Conservation (phyloP, 2,329 filamentous ascomycete species). For the Dactylellina sp. region DNA sequence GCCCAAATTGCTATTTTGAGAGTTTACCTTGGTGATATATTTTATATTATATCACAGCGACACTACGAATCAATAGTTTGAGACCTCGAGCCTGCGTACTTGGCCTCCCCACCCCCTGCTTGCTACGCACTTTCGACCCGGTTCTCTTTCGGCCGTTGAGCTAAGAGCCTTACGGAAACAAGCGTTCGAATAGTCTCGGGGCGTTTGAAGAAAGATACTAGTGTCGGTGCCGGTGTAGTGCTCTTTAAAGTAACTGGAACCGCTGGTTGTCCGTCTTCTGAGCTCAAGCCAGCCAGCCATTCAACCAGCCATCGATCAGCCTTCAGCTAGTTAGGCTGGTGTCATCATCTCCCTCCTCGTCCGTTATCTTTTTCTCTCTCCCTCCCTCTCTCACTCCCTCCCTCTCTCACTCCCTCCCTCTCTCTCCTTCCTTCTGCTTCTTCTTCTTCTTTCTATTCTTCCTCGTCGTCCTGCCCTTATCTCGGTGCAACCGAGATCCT, state of each 20-base stretch:
- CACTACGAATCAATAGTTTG: no score
- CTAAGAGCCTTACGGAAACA: no score
- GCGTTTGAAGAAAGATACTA: no score
- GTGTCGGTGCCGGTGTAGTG: not conserved
- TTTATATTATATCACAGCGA: no score
- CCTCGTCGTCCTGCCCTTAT: not conserved
- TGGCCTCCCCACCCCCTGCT: no score
- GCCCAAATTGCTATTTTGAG: no score
- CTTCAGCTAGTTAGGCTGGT: constrained; percentile 4
- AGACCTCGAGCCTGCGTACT: no score
- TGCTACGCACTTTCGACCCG: no score
- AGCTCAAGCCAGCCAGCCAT: not conserved
- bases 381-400: not conserved
- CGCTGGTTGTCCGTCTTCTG: not conserved
- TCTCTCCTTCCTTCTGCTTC: not conserved
- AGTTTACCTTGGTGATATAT: no score
- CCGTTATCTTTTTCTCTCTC: not conserved
- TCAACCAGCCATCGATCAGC: not conserved
- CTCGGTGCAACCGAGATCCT: not conserved
- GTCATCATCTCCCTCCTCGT: not conserved
- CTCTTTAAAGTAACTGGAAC: constrained; percentile 49
- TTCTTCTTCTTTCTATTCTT: not conserved
- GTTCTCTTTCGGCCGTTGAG: no score
- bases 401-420: not conserved
- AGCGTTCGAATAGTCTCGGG: no score